phyloP scores from a whole-genome alignment of 441 rosid species.

The California macrophylla region DNA sequence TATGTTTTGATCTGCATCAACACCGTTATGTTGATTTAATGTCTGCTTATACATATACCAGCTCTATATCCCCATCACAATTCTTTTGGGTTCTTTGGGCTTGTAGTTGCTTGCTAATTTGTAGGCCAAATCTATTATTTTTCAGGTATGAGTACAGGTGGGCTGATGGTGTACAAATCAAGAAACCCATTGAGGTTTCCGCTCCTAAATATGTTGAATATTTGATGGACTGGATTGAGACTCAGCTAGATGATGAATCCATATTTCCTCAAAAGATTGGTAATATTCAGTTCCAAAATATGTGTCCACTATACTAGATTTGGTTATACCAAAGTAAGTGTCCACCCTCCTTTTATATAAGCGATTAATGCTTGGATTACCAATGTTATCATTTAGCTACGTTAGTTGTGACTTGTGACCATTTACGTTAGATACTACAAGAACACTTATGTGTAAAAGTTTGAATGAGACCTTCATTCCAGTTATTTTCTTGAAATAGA shows the following conservation, averaged over 20 bases:
- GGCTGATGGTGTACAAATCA: constrained; percentile 98
- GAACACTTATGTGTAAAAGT: too few relatives aligned
- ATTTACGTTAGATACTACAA: too few relatives aligned
- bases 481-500: not conserved
- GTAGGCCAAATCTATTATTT: constrained; percentile 2
- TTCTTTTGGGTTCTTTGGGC: not conserved
- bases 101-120: not conserved
- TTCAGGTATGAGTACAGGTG: constrained; percentile 89
- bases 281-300: too few relatives aligned
- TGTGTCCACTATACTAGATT: too few relatives aligned
- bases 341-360: too few relatives aligned
- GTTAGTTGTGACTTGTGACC: too few relatives aligned
- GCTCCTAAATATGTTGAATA: constrained; percentile 96
- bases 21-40: too few relatives aligned
- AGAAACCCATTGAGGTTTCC: constrained; percentile 94
- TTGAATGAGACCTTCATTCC: too few relatives aligned
- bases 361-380: too few relatives aligned
- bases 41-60: not conserved
- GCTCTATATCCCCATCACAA: not conserved
- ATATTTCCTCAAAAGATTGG: constrained; percentile 94
- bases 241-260: constrained; percentile 91
- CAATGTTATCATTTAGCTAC: too few relatives aligned
- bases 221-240: constrained; percentile 95
- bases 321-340: too few relatives aligned
- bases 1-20: not conserved